phyloP scores from a whole-genome alignment of 768 basidiomycete genomes.

The Russula virescens region DNA sequence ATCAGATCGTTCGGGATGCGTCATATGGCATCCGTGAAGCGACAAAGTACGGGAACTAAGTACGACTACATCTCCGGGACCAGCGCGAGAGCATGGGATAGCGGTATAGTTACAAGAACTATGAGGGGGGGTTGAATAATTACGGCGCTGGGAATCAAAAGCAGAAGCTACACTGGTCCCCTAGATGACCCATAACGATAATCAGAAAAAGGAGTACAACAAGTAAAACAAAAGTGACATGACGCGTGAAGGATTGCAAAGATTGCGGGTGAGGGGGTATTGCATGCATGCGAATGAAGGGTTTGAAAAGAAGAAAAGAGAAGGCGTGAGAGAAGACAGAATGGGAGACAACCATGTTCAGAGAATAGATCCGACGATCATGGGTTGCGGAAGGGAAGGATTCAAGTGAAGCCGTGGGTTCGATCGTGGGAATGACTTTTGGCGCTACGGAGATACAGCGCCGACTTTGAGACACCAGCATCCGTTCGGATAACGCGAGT shows the following conservation, averaged over 20 bases:
- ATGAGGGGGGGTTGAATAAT: not conserved
- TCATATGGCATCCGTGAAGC: not conserved
- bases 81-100: constrained; percentile 13
- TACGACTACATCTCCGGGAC: constrained; percentile 23
- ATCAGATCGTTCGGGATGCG: not conserved
- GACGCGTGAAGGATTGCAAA: constrained; percentile 4
- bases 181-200: constrained; percentile 19
- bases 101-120: constrained; percentile 5
- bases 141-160: no score
- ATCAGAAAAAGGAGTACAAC: not conserved
- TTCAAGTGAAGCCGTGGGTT: not conserved
- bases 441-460: not conserved
- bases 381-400: no score
- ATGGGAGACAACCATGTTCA: not conserved
- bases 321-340: not conserved
- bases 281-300: not conserved
- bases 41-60: not conserved
- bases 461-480: constrained; percentile 24
- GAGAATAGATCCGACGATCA: not conserved
- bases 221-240: not conserved
- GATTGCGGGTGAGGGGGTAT: constrained; percentile 2
- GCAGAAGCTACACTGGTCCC: constrained; percentile 23
- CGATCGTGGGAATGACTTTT: not conserved
- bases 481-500: constrained; percentile 18
- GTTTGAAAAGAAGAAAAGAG: not conserved